A percentile compares a stretch with the other conserved stretches of the same genome.
Conservation (phyloP, 768 basidiomycete species). For the Leccinum arenicola region DNA sequence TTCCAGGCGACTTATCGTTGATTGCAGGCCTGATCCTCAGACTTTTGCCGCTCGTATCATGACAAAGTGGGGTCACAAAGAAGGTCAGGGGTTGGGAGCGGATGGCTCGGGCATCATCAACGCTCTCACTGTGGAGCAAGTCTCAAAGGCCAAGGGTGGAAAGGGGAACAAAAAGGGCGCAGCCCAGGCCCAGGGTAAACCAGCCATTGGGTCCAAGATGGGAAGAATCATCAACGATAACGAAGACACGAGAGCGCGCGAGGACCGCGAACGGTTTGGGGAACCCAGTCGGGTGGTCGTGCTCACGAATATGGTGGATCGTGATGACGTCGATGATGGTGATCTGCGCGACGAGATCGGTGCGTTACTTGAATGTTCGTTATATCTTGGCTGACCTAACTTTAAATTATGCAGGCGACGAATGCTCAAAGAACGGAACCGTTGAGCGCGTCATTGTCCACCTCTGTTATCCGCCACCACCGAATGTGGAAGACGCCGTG, state of each 20-base stretch:
- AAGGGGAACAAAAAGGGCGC: slow-evolving; percentile 39
- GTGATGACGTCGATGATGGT: slow-evolving; percentile 81
- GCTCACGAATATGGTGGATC: slow-evolving; percentile 85
- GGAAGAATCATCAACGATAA: slow-evolving; percentile 91
- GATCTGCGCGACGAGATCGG: slow-evolving; percentile 88
- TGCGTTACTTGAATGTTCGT: slow-evolving; percentile 31
- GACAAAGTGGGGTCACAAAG: slow-evolving; percentile 96
- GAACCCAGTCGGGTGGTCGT: slow-evolving; percentile 89
- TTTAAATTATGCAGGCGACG: slow-evolving; percentile 56
- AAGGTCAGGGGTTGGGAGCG: slow-evolving; percentile 88
- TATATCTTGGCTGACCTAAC: background rate
- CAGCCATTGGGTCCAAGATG: slow-evolving; percentile 60
- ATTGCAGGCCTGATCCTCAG: slow-evolving; percentile 54
- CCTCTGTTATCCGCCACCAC: slow-evolving; percentile 62
- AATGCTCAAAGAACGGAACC: slow-evolving; percentile 87
- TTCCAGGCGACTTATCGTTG: background rate
- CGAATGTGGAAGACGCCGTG: slow-evolving; percentile 73
- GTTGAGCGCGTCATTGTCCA: slow-evolving; percentile 91
- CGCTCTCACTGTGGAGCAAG: slow-evolving; percentile 79
- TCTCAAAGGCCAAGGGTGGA: slow-evolving; percentile 33
- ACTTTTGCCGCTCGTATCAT: slow-evolving; percentile 84
- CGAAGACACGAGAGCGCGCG: slow-evolving; percentile 73
- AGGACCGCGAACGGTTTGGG: slow-evolving; percentile 80
- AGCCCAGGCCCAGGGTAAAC: slow-evolving; percentile 36
- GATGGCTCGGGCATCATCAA: slow-evolving; percentile 85